These are phyloP conservation scores for Triangularia verruculosa DNA, from an alignment of 2,329 filamentous ascomycete species.

Conservation along the genomic window DNA sequence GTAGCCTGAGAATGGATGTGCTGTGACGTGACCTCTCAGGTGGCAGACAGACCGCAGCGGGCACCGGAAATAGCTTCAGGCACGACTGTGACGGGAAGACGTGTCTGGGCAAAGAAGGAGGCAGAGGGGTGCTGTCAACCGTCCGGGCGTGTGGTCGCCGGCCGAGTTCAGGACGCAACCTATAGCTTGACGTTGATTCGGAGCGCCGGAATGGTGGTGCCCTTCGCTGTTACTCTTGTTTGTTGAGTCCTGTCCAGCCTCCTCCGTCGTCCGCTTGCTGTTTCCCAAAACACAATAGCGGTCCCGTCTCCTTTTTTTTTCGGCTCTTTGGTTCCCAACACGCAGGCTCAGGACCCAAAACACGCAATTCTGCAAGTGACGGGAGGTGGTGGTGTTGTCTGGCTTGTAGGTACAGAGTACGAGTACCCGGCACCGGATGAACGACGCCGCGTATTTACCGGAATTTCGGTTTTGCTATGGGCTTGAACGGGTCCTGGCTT, in stretches of 20 bases:
- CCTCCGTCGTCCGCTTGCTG: constrained; percentile 4
- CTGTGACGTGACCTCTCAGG: constrained; percentile 24
- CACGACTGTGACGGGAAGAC: constrained; percentile 3
- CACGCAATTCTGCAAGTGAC: background rate
- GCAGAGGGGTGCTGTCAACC: background rate
- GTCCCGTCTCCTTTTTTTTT: background rate
- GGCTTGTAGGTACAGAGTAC: background rate
- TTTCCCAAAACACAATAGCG: constrained; percentile 10
- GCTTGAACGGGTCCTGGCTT: background rate
- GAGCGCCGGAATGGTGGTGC: background rate
- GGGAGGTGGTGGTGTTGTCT: background rate
- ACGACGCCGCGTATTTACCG: background rate
- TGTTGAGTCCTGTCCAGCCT: no score
- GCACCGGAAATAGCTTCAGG: constrained; percentile 24
- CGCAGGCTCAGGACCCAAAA: background rate
- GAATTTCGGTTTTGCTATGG: background rate
- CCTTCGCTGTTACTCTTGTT: background rate
- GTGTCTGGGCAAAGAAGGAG: background rate
- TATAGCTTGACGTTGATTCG: constrained; percentile 9
- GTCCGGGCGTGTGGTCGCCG: background rate
- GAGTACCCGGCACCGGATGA: background rate
- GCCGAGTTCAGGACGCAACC: background rate
- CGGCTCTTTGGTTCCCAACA: background rate
- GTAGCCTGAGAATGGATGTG: constrained; percentile 8
- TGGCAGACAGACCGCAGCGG: constrained; percentile 11